phyloP scores from a whole-genome alignment of 805 yeast species.

The Yarrowia deformans region DNA sequence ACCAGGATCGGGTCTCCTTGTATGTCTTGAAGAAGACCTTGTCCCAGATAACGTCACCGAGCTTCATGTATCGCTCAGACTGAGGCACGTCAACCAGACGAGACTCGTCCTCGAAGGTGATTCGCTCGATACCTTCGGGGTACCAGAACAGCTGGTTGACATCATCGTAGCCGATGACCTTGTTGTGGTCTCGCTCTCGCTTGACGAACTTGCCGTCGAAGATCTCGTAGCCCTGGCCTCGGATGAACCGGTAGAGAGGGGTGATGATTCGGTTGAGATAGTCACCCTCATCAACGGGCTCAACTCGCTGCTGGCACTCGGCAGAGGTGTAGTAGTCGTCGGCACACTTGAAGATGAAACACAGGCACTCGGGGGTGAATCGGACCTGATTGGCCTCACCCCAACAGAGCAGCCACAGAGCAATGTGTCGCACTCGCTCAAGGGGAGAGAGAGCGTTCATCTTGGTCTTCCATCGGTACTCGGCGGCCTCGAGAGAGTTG shows the following conservation, averaged over 20 bases:
- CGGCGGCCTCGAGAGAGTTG: slow-evolving; percentile 74
- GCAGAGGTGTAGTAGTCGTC: slow-evolving; percentile 88
- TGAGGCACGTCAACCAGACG: slow-evolving; percentile 88
- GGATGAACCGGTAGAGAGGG: slow-evolving; percentile 76
- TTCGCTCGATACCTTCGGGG: slow-evolving; percentile 97
- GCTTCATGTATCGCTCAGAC: slow-evolving; percentile 84
- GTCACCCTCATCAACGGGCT: slow-evolving; percentile 65
- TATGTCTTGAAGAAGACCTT: slow-evolving; percentile 94
- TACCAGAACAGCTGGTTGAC: slow-evolving; percentile 99
- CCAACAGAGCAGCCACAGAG: slow-evolving; percentile 70
- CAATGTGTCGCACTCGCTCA: slow-evolving; percentile 71
- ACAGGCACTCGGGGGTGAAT: slow-evolving; percentile 86
- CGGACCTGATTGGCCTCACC: slow-evolving; percentile 88
- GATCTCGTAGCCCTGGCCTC: slow-evolving; percentile 70
- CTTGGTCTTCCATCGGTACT: slow-evolving; percentile 75
- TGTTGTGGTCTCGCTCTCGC: slow-evolving; percentile 72
- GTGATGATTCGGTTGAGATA: slow-evolving; percentile 90
- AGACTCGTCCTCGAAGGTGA: slow-evolving; percentile 88
- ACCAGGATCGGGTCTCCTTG: slow-evolving; percentile 96
- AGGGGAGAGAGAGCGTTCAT: slow-evolving; percentile 63
- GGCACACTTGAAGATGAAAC: slow-evolving; percentile 96
- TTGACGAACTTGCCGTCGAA: slow-evolving; percentile 63
- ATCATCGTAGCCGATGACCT: slow-evolving; percentile 86
- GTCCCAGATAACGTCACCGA: slow-evolving; percentile 93
- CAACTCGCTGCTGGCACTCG: slow-evolving; percentile 77